Evolutionary conservation across 2,329 filamentous ascomycete species (phyloP).

Genomic region (Penicillium hesseltinei): DNA sequence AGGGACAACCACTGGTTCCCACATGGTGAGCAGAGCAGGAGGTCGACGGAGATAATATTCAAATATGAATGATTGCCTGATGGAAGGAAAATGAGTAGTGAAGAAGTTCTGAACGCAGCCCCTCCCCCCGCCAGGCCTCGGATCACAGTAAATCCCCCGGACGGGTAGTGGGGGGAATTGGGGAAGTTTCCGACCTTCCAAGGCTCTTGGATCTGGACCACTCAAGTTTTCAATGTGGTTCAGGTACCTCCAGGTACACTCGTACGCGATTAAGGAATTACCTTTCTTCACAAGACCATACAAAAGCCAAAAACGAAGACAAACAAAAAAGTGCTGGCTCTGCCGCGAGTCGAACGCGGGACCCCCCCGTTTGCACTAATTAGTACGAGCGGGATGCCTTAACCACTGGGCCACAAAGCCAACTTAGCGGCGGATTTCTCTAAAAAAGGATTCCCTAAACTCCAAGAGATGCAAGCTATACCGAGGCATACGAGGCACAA

Average conservation of each 20-base stretch:
- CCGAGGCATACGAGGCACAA: neutral
- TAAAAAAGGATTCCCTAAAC: too few relatives aligned
- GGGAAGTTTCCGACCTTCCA: too few relatives aligned
- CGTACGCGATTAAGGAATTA: neutral
- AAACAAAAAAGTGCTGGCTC: neutral
- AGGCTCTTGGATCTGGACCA: neutral
- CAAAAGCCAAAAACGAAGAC: too few relatives aligned
- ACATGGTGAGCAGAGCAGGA: too few relatives aligned
- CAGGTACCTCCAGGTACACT: neutral
- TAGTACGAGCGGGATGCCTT: neutral
- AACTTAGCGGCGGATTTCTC: neutral
- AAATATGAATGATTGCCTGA: too few relatives aligned
- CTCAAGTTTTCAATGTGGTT: neutral
- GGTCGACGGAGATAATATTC: too few relatives aligned
- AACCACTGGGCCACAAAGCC: neutral
- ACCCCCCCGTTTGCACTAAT: neutral
- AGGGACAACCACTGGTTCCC: too few relatives aligned
- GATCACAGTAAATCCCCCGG: neutral
- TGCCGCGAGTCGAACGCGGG: neutral
- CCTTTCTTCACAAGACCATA: neutral
- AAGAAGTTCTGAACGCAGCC: too few relatives aligned
- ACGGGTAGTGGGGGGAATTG: neutral
- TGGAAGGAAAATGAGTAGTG: too few relatives aligned
- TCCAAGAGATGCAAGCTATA: neutral
- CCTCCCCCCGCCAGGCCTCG: too few relatives aligned